Evolutionary conservation across 2,329 filamentous ascomycete species (phyloP).

Genomic region (Hortaea sp.): DNA sequence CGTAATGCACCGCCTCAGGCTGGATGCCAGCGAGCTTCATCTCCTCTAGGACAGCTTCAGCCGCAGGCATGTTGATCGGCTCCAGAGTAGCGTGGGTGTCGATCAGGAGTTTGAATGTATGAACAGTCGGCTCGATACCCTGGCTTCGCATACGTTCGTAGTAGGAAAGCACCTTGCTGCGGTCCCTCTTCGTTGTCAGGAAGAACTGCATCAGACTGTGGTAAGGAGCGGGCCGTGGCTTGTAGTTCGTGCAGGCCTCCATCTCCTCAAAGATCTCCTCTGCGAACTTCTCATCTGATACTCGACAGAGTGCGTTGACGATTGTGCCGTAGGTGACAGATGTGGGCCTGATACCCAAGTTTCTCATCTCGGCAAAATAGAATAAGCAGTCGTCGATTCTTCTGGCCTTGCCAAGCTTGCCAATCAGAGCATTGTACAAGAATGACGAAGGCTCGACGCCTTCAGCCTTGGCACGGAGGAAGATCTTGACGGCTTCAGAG

Average conservation of each 20-base stretch:
- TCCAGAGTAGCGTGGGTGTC: constrained; percentile 92
- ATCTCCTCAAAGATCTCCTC: constrained; percentile 98
- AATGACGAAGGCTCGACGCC: constrained; percentile 94
- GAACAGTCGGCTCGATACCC: constrained; percentile 80
- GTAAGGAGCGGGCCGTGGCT: constrained; percentile 91
- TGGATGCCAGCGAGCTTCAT: constrained; percentile 65
- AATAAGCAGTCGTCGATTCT: constrained; percentile 97
- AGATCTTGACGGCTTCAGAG: constrained; percentile 93
- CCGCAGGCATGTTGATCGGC: constrained; percentile 77
- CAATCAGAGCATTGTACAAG: constrained; percentile 95
- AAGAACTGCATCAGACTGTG: constrained; percentile 99
- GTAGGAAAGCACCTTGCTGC: constrained; percentile 84
- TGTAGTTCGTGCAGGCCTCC: constrained; percentile 98
- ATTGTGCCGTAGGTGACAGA: constrained; percentile 98
- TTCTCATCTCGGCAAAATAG: constrained; percentile 97
- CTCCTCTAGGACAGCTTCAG: constrained; percentile 69
- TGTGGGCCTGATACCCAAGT: constrained; percentile 82
- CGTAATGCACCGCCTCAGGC: constrained; percentile 90
- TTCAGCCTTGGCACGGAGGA: constrained; percentile 84
- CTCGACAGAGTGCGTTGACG: constrained; percentile 92
- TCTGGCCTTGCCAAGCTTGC: constrained; percentile 94
- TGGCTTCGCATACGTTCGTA: constrained; percentile 87
- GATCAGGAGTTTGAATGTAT: constrained; percentile 95
- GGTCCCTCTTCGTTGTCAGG: constrained; percentile 92
- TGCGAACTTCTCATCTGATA: constrained; percentile 94